Percentiles rank a stretch among this genome's conserved stretches.
Conservation (phyloP, 176 grass and related monocot genomes). For the Oryza punctata region DNA sequence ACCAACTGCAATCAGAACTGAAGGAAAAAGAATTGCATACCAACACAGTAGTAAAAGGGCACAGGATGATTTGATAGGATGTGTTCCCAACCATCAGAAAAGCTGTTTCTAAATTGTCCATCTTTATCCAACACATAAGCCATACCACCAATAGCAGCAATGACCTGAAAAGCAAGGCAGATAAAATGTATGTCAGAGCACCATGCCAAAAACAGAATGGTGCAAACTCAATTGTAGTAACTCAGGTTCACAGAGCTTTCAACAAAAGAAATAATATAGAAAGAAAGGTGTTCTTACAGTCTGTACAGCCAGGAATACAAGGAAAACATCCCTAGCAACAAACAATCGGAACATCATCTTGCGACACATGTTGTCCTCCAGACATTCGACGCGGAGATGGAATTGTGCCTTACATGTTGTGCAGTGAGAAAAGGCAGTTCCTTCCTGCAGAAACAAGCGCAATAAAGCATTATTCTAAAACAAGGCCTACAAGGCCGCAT, state of each 20-base stretch:
- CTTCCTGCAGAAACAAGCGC: slow-evolving; percentile 57
- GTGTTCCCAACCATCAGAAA: slow-evolving; percentile 76
- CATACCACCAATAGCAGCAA: slow-evolving; percentile 67
- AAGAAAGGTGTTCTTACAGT: slow-evolving; percentile 54
- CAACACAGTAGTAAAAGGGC: slow-evolving; percentile 85
- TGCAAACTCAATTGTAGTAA: not conserved
- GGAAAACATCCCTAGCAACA: slow-evolving; percentile 72
- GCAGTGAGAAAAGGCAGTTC: slow-evolving; percentile 82
- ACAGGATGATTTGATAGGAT: slow-evolving; percentile 83
- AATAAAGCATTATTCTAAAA: not conserved
- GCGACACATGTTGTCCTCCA: slow-evolving; percentile 67
- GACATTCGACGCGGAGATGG: slow-evolving; percentile 63
- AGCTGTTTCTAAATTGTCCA: slow-evolving; percentile 76
- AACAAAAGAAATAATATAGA: not conserved
- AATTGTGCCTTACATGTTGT: slow-evolving; percentile 85
- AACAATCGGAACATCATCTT: slow-evolving; percentile 83
- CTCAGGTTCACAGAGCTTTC: not conserved
- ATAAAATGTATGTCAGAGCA: not conserved
- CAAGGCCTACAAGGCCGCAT: not conserved
- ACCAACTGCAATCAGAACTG: slow-evolving; percentile 4
- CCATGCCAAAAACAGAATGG: not conserved
- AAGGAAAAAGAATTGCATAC: slow-evolving; percentile 37
- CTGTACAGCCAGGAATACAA: slow-evolving; percentile 79
- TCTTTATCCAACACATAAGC: slow-evolving; percentile 74
- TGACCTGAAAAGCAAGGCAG: slow-evolving; percentile 43